Conservation (phyloP, 257 asterid species). For the Gentiana macrophylla region DNA sequence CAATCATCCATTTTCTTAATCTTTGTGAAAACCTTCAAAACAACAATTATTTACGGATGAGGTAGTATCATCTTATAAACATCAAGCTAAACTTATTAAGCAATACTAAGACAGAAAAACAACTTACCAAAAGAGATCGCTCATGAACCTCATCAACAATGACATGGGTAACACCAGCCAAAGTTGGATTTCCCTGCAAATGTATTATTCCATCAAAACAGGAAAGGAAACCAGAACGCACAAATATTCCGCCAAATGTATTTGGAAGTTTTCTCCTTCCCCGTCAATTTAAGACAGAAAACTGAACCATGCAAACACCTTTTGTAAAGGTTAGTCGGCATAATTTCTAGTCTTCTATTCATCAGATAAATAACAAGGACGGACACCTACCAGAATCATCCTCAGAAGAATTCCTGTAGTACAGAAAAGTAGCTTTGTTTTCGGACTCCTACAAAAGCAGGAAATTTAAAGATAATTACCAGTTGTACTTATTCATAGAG, state of each 20-base stretch:
- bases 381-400: conserved; percentile 70
- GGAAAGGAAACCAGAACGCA: conserved; percentile 7
- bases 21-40: no score
- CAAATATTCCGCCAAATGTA: neutral
- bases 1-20: no score
- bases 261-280: neutral
- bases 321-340: neutral
- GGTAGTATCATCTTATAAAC: no score
- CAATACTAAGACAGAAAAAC: conserved; percentile 1
- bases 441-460: conserved; percentile 55
- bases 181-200: conserved; percentile 75
- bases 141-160: conserved; percentile 98
- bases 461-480: neutral
- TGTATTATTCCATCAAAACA: conserved; percentile 5
- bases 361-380: neutral
- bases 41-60: no score
- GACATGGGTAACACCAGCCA: conserved; percentile 79
- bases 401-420: conserved; percentile 97
- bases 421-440: conserved; percentile 92
- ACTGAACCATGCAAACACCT: conserved; percentile 1
- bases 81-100: neutral
- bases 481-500: no score
- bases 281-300: conserved; percentile 5
- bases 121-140: conserved; percentile 93
- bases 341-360: no score